A percentile compares a stretch with the other conserved stretches of the same genome.
Evolutionary conservation across 139 green algal genomes (phyloP).

Genomic region (Desmodesmus armatus): DNA sequence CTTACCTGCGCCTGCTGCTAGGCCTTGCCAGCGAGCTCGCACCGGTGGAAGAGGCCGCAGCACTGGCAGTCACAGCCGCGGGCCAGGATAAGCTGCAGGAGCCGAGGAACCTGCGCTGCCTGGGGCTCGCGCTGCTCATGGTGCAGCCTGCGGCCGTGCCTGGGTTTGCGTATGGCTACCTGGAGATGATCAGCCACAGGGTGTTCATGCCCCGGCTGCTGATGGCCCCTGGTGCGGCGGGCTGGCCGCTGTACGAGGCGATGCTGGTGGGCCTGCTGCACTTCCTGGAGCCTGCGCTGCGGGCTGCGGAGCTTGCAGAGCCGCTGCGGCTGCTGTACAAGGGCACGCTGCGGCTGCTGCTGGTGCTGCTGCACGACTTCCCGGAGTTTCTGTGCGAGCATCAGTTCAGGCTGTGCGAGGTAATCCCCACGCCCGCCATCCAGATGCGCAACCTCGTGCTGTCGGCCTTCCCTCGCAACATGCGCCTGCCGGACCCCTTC

Average conservation of each 20-base stretch:
- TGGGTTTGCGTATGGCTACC: conserved; percentile 96
- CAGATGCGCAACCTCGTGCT: conserved; percentile 99
- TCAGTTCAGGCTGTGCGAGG: conserved; percentile 95
- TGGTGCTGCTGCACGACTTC: conserved; percentile 99
- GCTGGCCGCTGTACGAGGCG: conserved; percentile 66
- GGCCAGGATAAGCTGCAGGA: not conserved
- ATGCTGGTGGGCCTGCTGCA: conserved; percentile 83
- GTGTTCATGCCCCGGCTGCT: conserved; percentile 96
- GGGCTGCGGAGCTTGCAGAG: conserved; percentile 87
- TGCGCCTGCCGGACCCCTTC: conserved; percentile 98
- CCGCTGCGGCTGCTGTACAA: conserved; percentile 93
- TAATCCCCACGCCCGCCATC: conserved; percentile 93
- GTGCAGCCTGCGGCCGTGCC: conserved; percentile 91
- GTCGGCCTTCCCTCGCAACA: conserved; percentile 96
- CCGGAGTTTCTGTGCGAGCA: conserved; percentile 99
- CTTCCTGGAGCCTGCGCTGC: conserved; percentile 98
- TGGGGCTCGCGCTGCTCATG: conserved; percentile 67
- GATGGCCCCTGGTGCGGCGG: conserved; percentile 67
- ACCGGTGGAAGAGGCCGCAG: conserved; percentile 24
- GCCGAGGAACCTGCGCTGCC: conserved; percentile 25
- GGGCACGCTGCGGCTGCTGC: conserved; percentile 94
- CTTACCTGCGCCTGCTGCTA: conserved; percentile 94
- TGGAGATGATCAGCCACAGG: conserved; percentile 94
- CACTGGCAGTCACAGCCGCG: conserved; percentile 20
- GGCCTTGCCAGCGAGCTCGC: conserved; percentile 89